These are phyloP conservation scores for Phialocephala sp. DNA, from an alignment of 2,329 filamentous ascomycete species.

Conservation along the genomic window DNA sequence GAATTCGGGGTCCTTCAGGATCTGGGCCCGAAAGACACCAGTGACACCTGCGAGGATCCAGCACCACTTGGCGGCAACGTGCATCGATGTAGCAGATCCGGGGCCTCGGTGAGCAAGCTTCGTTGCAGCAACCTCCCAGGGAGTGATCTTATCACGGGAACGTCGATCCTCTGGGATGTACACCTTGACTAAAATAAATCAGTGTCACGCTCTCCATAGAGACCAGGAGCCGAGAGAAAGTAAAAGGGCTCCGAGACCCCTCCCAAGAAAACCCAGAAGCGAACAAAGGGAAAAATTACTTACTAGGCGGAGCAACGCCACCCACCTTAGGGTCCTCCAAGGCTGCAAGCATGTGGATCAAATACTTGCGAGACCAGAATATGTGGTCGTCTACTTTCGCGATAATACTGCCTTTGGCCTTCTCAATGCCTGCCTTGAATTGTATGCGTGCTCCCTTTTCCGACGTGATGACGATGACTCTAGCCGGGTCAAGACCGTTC, in stretches of 20 bases:
- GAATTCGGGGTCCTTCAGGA: slow-evolving; percentile 1
- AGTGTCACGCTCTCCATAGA: neutral
- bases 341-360: slow-evolving; percentile 11
- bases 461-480: neutral
- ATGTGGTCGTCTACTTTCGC: slow-evolving; percentile 14
- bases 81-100: slow-evolving; percentile 8
- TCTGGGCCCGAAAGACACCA: neutral
- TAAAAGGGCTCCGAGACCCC: neutral
- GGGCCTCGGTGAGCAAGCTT: slow-evolving; percentile 1
- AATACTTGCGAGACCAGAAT: slow-evolving; percentile 2
- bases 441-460: slow-evolving; percentile 7
- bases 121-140: slow-evolving; percentile 13
- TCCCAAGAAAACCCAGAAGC: neutral
- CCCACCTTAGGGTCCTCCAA: slow-evolving; percentile 14
- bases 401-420: slow-evolving; percentile 11
- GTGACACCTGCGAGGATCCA: slow-evolving; percentile 12
- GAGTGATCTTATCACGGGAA: neutral
- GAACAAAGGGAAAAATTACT: neutral
- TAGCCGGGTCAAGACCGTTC: neutral
- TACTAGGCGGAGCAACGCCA: slow-evolving; percentile 3
- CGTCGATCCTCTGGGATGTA: slow-evolving; percentile 10
- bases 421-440: slow-evolving; percentile 6
- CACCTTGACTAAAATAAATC: neutral
- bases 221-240: neutral
- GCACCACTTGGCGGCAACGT: slow-evolving; percentile 7